These are phyloP conservation scores for Ambrosia hybrid DNA, from an alignment of 140 eudicot species.

Conservation along the genomic window DNA sequence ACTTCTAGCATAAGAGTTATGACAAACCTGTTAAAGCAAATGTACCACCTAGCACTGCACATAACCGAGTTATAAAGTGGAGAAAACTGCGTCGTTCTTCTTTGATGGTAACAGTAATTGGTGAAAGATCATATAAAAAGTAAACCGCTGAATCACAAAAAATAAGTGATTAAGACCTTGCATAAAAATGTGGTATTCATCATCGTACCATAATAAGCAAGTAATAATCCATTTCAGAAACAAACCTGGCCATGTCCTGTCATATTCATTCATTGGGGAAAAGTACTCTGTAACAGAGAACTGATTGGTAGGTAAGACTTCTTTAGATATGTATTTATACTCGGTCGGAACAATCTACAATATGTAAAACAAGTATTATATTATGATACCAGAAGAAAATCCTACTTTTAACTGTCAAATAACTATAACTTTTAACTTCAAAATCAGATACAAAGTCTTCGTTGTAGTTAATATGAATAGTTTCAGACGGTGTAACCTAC, in stretches of 20 bases:
- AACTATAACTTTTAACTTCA: background rate
- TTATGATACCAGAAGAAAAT: background rate
- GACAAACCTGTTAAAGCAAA: conserved; percentile 49
- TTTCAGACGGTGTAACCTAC: background rate
- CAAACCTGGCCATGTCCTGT: conserved; percentile 97
- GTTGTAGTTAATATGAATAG: conserved; percentile 6
- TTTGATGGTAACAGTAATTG: conserved; percentile 87
- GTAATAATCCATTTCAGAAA: conserved; percentile 3
- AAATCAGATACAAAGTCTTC: background rate
- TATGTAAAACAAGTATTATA: conserved; percentile 4
- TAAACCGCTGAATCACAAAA: conserved; percentile 70
- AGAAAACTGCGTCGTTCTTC: conserved; percentile 96
- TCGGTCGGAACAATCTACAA: conserved; percentile 94
- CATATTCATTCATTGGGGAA: conserved; percentile 77
- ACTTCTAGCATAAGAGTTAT: conserved; percentile 15
- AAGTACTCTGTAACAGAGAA: conserved; percentile 95
- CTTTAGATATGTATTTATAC: conserved; percentile 79
- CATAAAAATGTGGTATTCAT: background rate
- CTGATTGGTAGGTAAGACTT: conserved; percentile 89
- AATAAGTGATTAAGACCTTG: conserved; percentile 2
- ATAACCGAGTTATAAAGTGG: conserved; percentile 90
- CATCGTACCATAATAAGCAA: background rate
- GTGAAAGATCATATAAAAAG: conserved; percentile 92
- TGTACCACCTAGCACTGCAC: conserved; percentile 97
- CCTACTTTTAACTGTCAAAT: background rate